These are phyloP conservation scores for Podospora bellae-mahoneyi DNA, from an alignment of 495 filamentous ascomycete genomes.

Conservation along the genomic window DNA sequence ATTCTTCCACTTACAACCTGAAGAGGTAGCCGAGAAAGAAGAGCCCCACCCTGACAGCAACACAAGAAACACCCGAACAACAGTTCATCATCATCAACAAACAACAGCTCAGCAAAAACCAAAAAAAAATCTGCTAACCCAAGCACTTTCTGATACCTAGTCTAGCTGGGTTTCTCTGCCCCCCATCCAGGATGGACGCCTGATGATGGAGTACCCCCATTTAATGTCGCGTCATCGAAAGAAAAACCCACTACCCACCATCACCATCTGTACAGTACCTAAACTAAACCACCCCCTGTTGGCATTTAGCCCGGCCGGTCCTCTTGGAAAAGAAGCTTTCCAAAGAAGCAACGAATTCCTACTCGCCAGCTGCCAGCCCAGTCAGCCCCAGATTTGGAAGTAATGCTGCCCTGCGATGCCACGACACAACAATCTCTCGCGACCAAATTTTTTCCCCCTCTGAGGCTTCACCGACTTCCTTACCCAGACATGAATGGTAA, in stretches of 20 bases:
- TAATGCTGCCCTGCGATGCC: constrained; percentile 23
- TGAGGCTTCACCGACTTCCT: constrained; percentile 26
- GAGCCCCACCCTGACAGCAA: neutral
- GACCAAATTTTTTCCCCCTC: constrained; percentile 20
- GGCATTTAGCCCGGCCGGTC: neutral
- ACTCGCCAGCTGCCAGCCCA: constrained; percentile 3
- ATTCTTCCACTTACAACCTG: too few relatives aligned
- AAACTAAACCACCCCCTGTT: neutral
- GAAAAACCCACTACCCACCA: neutral
- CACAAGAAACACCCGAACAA: neutral
- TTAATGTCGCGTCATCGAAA: constrained; percentile 26
- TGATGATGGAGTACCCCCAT: constrained; percentile 4
- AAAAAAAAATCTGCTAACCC: neutral
- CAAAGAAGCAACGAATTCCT: neutral
- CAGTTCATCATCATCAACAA: neutral
- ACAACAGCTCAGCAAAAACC: neutral
- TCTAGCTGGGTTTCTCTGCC: neutral
- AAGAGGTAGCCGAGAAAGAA: too few relatives aligned
- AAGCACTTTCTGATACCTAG: neutral
- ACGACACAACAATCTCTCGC: constrained; percentile 21
- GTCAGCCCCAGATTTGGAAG: neutral
- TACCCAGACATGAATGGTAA: constrained; percentile 20
- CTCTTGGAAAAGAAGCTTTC: neutral
- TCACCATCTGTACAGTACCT: neutral
- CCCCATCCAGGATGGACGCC: neutral